Evolutionary conservation across 208 protist species (phyloP), one percentile per base, ranked within the genome.

Genomic region (Leptomonas seymouri): DNA sequence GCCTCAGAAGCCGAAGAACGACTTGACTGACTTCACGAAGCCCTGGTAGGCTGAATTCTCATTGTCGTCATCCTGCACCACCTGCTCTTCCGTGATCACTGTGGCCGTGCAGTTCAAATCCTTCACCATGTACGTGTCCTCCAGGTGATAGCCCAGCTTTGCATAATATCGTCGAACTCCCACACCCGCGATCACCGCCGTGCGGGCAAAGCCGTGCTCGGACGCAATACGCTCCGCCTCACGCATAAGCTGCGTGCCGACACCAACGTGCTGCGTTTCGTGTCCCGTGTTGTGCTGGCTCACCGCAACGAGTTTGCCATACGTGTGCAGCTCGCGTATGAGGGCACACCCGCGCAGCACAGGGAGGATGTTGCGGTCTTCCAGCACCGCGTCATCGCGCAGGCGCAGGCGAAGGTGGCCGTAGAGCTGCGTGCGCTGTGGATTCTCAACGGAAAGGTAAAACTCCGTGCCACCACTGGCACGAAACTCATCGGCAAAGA

Each of bases 311-410:
- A 97, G 81, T 51, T 82, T 83, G 2, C 94, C 97, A 74, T 98
- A 99, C 1, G 99, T 99, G 82, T 99, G 99, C 58, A 99, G 84
- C 81, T 99, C 98, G 48, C 98, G 97, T 21, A 99, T 98, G 21
- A 99, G 88, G 3, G 98, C 98, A 59, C 81, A 87, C 34, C 82
- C 90, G 23, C 85, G 83, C 12, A 99, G 81, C 48, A 98, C 96
- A 9, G 92, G 84, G 30, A 99, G 93, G 25, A 94, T 82, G 25
- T 76, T 83, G 51, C 74, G 71, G 2, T 69, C 73, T 7, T 54
- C 65, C 28, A 42, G 20, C 34, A 89, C 89, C 11, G 90, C 81
- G 71, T 83, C 78, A 53, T 91, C 91, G 46, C 85, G 89, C 51
- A 97, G 74, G 9, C 93, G 85, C 53, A 97, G 80, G 0, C 94